phyloP scores from a whole-genome alignment of 352 stramenopile species.

The Globisporangium middletonii region DNA sequence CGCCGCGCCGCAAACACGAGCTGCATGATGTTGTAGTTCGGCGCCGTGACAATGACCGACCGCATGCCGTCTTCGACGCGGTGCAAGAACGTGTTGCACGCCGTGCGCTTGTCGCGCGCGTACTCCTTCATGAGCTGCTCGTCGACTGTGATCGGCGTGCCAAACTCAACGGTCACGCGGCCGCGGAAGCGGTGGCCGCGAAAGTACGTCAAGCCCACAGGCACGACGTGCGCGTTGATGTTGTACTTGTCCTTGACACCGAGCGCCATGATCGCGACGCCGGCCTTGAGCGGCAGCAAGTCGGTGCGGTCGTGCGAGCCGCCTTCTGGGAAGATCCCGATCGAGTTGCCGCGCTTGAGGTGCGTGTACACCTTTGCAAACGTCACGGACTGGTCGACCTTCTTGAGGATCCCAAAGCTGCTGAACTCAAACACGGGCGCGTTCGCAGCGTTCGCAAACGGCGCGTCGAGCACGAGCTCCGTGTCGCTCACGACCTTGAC shows the following conservation, averaged over 20 bases:
- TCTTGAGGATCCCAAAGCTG: conserved; percentile 87
- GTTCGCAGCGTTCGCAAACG: conserved; percentile 30
- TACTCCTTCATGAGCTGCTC: conserved; percentile 88
- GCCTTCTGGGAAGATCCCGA: conserved; percentile 98
- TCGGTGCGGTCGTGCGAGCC: conserved; percentile 97
- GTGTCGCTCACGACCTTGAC: conserved; percentile 81
- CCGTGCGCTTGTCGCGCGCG: conserved; percentile 69
- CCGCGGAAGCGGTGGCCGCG: conserved; percentile 94
- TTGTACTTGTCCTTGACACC: conserved; percentile 95
- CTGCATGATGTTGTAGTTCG: conserved; percentile 96
- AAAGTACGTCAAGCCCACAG: conserved; percentile 98
- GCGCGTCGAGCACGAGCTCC: conserved; percentile 59
- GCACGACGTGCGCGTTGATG: conserved; percentile 94
- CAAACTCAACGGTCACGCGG: conserved; percentile 96
- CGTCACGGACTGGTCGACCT: conserved; percentile 89
- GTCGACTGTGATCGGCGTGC: conserved; percentile 85
- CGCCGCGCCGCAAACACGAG: conserved; percentile 93
- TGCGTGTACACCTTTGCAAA: conserved; percentile 91
- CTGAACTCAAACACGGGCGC: conserved; percentile 31
- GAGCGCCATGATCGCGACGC: conserved; percentile 97
- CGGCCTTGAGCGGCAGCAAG: conserved; percentile 95
- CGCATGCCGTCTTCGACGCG: conserved; percentile 80
- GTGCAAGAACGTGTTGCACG: conserved; percentile 81
- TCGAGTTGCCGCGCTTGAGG: conserved; percentile 85
- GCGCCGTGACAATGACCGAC: conserved; percentile 95